phyloP scores from a whole-genome alignment of 208 protist species.

The Crithidia thermophila region DNA sequence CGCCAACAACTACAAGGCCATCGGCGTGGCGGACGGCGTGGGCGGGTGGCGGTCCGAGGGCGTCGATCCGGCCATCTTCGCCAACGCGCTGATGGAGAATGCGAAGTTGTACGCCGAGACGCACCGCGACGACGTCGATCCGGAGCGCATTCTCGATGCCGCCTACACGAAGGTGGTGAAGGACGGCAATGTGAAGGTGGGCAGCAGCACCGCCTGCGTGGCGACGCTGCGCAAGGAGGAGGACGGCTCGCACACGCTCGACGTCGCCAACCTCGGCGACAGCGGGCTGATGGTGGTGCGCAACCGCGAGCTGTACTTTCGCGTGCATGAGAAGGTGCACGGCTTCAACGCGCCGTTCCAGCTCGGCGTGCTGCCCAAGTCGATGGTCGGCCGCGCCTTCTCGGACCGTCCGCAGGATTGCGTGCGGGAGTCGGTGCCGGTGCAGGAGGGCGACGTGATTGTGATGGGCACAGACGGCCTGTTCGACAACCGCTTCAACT shows the following conservation, averaged over 20 bases:
- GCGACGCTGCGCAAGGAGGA: slow-evolving; percentile 61
- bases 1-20: slow-evolving; percentile 89
- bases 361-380: slow-evolving; percentile 76
- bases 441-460: slow-evolving; percentile 93
- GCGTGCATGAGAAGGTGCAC: slow-evolving; percentile 89
- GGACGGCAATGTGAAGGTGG: slow-evolving; percentile 82
- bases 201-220: slow-evolving; percentile 91
- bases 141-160: slow-evolving; percentile 80
- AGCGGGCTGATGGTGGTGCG: slow-evolving; percentile 88
- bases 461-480: slow-evolving; percentile 93
- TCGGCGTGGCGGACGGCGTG: slow-evolving; percentile 93
- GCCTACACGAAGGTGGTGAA: slow-evolving; percentile 82
- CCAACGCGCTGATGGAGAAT: slow-evolving; percentile 92
- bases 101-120: slow-evolving; percentile 89
- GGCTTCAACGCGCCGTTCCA: slow-evolving; percentile 94
- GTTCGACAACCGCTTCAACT: slow-evolving; percentile 94
- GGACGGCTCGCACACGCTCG: slow-evolving; percentile 62
- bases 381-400: slow-evolving; percentile 74
- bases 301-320: slow-evolving; percentile 73
- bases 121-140: slow-evolving; percentile 78
- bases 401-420: slow-evolving; percentile 69
- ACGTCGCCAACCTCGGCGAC: slow-evolving; percentile 93
- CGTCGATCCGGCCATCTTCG: slow-evolving; percentile 84
- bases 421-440: slow-evolving; percentile 70
- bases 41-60: slow-evolving; percentile 88